Conservation (phyloP, 2,329 filamentous ascomycete species). For the Stagonosporopsis cucurbitacearum region DNA sequence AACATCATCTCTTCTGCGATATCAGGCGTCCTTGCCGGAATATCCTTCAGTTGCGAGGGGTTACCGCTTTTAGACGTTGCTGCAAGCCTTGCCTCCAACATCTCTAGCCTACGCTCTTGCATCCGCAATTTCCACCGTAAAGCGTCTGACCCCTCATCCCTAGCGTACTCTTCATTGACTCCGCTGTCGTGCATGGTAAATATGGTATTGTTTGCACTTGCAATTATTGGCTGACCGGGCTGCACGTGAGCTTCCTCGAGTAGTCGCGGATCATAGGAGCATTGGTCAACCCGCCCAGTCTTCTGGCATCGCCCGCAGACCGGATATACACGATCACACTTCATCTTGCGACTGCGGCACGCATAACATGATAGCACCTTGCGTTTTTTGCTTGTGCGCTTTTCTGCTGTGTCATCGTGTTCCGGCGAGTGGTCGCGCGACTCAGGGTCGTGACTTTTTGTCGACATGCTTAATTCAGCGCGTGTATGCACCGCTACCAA, state of each 20-base stretch:
- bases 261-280: conserved; percentile 50
- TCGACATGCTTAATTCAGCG: conserved; percentile 32
- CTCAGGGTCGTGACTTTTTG: conserved; percentile 31
- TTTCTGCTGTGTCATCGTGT: conserved; percentile 41
- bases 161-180: conserved; percentile 3
- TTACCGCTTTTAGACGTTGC: conserved; percentile 27
- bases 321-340: conserved; percentile 55
- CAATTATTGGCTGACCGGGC: conserved; percentile 3
- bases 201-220: conserved; percentile 8
- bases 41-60: conserved; percentile 25
- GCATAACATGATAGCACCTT: conserved; percentile 57
- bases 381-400: conserved; percentile 50
- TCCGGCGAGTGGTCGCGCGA: conserved; percentile 44
- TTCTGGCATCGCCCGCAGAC: conserved; percentile 54
- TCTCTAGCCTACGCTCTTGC: conserved; percentile 42
- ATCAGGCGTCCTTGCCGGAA: conserved; percentile 22
- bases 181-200: conserved; percentile 10
- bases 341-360: conserved; percentile 56
- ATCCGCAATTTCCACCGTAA: conserved; percentile 38
- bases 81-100: conserved; percentile 40
- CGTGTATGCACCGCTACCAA: neutral
- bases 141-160: conserved; percentile 22
- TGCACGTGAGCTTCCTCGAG: conserved; percentile 37
- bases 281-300: conserved; percentile 51
- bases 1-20: conserved; percentile 51